Evolutionary conservation across 1,139 yeast genomes (phyloP), one percentile per base, ranked within the genome.

Genomic region (Yamadazyma kanchanaburiensis): DNA sequence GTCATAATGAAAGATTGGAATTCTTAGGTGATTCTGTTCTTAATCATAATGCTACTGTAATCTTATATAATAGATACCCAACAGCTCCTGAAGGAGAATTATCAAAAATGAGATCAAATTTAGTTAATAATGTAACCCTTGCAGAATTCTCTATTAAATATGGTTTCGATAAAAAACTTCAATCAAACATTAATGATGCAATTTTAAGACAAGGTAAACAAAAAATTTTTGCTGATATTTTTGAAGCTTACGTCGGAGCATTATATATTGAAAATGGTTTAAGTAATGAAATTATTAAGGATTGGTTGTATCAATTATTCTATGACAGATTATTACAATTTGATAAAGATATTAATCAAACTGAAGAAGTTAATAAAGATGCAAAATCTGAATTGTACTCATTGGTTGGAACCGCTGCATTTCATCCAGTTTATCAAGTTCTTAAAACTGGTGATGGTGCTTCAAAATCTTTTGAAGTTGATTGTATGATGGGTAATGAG

Each of bases 241-340:
- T 89, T 53, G 96, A 89, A 56, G 96, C 96, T 0, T 89, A 88
- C 48, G 70, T 89, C 22, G 97, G 95, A 4, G 97, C 94, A 0
- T 57, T 89, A 24, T 75, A 78, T 8, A 65, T 78, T 24, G 94
- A 85, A 41, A 59, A 66, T 33, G 60, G 67, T 4, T 70, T 74
- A 26, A 55, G 60, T 28, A 59, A 70, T 21, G 59, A 58, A 1
- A 64, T 59, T 15, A 75, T 84, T 4, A 64, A 70, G 35, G 51
- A 60, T 6, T 88, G 95, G 95, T 52, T 87, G 12, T 51, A 56
- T 5, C 55, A 64, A 30, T 59, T 87, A 19, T 70, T 78, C 28
- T 62, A 60, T 8, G 48, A 50, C 22, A 49, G 52, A 32, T 43
- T 65, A 15, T 35, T 38, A 14, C 42, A 43, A 13, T 56, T 53